These are phyloP conservation scores for Colletotrichum agaves DNA, from an alignment of 2,329 filamentous ascomycete species.

Conservation along the genomic window DNA sequence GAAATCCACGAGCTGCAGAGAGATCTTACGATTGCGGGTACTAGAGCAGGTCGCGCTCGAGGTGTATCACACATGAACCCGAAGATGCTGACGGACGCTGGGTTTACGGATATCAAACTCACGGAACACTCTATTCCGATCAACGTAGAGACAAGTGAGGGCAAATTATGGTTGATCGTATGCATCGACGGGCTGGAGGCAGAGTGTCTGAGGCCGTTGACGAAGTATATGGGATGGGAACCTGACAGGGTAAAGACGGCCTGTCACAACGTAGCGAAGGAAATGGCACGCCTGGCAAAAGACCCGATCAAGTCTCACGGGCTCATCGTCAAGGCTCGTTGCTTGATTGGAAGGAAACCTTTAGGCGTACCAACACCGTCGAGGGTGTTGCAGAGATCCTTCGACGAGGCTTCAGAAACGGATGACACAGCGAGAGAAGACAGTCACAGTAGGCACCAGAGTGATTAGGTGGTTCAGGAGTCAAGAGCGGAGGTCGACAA, in stretches of 20 bases:
- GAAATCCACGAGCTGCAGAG: slow-evolving; percentile 54
- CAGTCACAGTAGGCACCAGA: slow-evolving; percentile 7
- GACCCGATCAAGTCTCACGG: slow-evolving; percentile 55
- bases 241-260: slow-evolving; percentile 58
- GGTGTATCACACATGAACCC: slow-evolving; percentile 59
- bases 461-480: slow-evolving; percentile 2
- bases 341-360: slow-evolving; percentile 64
- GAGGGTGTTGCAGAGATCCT: slow-evolving; percentile 7
- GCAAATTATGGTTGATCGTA: slow-evolving; percentile 65
- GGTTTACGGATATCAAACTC: slow-evolving; percentile 62
- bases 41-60: slow-evolving; percentile 56
- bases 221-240: slow-evolving; percentile 64
- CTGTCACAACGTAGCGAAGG: slow-evolving; percentile 59
- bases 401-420: slow-evolving; percentile 34
- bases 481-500: background rate
- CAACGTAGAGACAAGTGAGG: slow-evolving; percentile 56
- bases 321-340: slow-evolving; percentile 59
- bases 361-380: background rate
- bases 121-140: slow-evolving; percentile 62
- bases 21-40: slow-evolving; percentile 57
- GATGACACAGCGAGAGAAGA: slow-evolving; percentile 35
- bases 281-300: slow-evolving; percentile 60
- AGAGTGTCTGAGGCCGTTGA: slow-evolving; percentile 60
- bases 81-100: slow-evolving; percentile 56
- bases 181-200: slow-evolving; percentile 63